Evolutionary conservation across 768 basidiomycete species (phyloP), one percentile per base, ranked within the genome.

Genomic region (Solioccasus polychromus): DNA sequence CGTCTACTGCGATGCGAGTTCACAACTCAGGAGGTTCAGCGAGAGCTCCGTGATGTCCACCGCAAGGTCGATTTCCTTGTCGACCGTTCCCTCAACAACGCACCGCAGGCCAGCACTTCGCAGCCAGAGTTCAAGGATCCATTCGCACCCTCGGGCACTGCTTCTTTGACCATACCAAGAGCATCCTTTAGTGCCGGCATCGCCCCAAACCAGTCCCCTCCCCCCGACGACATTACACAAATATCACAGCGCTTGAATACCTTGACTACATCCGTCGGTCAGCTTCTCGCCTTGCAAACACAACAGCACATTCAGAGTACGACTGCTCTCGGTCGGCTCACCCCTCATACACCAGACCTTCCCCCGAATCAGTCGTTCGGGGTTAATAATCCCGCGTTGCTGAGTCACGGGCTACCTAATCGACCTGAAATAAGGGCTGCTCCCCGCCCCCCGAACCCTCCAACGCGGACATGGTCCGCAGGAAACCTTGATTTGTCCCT

Each of bases 111-210:
- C n/a, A 42, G 38, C 56, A 58, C 19, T 45, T 54, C 51, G 23
- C 76, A 81, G 46, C 84, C 85, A n/a, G 88, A 89, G 54, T 91
- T 90, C 72, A 85, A 85, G 60, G 82, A 90, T 58, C 88, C 88
- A 0, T 91, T 91, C 57, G 80, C 86, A 25, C 60, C 78, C 7
- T 38, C 62, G 8, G 50, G 64, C 35, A 49, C 68, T 32, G 50
- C 70, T 31, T 58, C 64, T 15, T 44, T 71, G 45, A 71, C 67
- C 47, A 71, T 74, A 28, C 74, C 78, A 25, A 79, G 88, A 38
- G 76, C 76, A 35, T 91, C 86, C 12, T 69, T 78, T 42, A 73
- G 84, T 45, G 77, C 78, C 7, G 81, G 76, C 54, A 80, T 88
- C 57, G 79, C 83, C 22, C 85, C 87, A 34, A 85, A 87, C 62